A percentile compares a stretch with the other conserved stretches of the same genome.
These are phyloP conservation scores for Cyberlindnera mrakii DNA, from an alignment of 805 yeast species.

Conservation along the genomic window DNA sequence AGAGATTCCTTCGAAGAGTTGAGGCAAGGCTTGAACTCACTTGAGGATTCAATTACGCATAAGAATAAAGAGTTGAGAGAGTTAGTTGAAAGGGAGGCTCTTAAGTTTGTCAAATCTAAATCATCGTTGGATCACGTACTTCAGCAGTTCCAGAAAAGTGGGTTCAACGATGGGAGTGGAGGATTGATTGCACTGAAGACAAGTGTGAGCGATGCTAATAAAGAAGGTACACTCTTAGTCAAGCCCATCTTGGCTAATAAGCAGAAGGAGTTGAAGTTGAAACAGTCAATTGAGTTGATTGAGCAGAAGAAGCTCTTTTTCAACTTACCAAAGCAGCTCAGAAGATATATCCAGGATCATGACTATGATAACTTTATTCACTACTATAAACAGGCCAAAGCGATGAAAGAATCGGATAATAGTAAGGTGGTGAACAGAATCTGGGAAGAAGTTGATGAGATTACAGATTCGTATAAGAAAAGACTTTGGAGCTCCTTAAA, in stretches of 20 bases:
- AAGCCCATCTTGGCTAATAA: constrained; percentile 54
- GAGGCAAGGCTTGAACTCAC: constrained; percentile 37
- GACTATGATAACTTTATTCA: constrained; percentile 54
- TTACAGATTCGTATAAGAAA: constrained; percentile 48
- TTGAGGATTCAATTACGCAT: constrained; percentile 43
- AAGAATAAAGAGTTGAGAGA: constrained; percentile 44
- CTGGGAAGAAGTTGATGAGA: constrained; percentile 49
- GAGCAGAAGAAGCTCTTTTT: constrained; percentile 48
- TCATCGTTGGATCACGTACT: constrained; percentile 57
- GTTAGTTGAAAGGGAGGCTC: constrained; percentile 54
- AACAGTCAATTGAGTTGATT: constrained; percentile 43
- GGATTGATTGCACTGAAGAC: constrained; percentile 31
- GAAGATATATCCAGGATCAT: constrained; percentile 34
- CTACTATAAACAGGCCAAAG: constrained; percentile 49
- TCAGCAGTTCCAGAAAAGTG: constrained; percentile 41
- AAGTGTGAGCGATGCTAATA: constrained; percentile 43
- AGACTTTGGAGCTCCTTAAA: constrained; percentile 45
- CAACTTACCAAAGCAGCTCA: constrained; percentile 49
- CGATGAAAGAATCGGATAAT: constrained; percentile 23
- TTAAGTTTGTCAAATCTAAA: constrained; percentile 59
- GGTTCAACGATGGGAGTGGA: constrained; percentile 19
- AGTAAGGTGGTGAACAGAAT: constrained; percentile 40
- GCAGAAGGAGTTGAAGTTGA: constrained; percentile 41
- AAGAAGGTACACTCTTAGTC: constrained; percentile 45
- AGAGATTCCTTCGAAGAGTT: constrained; percentile 49